These are phyloP conservation scores for Cystobasidium sp. DNA, from an alignment of 1,284 basidiomycete genomes.

Conservation along the genomic window DNA sequence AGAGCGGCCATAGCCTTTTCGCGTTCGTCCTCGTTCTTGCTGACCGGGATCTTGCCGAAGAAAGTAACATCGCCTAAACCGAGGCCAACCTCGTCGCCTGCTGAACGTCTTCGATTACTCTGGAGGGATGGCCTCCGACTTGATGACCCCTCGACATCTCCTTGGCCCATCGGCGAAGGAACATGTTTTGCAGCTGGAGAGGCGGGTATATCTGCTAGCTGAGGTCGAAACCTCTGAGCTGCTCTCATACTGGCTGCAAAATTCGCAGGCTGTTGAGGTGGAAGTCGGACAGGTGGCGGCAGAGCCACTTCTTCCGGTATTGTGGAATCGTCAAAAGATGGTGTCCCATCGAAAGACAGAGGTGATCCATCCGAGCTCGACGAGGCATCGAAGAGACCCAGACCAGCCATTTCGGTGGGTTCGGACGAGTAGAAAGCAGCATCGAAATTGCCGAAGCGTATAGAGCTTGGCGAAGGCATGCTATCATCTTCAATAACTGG, in stretches of 20 bases:
- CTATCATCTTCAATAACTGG: neutral
- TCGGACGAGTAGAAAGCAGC: slow-evolving; percentile 40
- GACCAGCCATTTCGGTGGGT: slow-evolving; percentile 30
- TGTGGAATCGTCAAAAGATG: slow-evolving; percentile 15
- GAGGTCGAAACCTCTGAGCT: slow-evolving; percentile 23
- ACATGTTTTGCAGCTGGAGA: slow-evolving; percentile 28
- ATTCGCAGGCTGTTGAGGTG: slow-evolving; percentile 4
- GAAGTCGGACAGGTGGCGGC: slow-evolving; percentile 11
- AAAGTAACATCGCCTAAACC: slow-evolving; percentile 33
- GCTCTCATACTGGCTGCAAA: slow-evolving; percentile 4
- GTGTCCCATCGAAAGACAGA: neutral
- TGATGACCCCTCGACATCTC: neutral
- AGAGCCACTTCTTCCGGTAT: slow-evolving; percentile 11
- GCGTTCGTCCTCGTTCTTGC: slow-evolving; percentile 25
- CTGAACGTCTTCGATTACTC: slow-evolving; percentile 25
- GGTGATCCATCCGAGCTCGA: slow-evolving; percentile 22
- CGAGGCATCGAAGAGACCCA: slow-evolving; percentile 20
- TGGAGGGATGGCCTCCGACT: slow-evolving; percentile 30
- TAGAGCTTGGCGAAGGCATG: slow-evolving; percentile 22
- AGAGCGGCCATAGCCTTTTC: slow-evolving; percentile 39
- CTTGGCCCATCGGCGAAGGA: neutral
- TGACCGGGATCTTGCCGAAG: slow-evolving; percentile 40
- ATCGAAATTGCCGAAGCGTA: slow-evolving; percentile 42
- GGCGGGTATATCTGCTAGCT: slow-evolving; percentile 37
- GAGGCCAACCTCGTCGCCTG: slow-evolving; percentile 31